These are phyloP conservation scores for Triticum turgidum DNA, from an alignment of 176 grass and related monocot genomes.

Conservation along the genomic window DNA sequence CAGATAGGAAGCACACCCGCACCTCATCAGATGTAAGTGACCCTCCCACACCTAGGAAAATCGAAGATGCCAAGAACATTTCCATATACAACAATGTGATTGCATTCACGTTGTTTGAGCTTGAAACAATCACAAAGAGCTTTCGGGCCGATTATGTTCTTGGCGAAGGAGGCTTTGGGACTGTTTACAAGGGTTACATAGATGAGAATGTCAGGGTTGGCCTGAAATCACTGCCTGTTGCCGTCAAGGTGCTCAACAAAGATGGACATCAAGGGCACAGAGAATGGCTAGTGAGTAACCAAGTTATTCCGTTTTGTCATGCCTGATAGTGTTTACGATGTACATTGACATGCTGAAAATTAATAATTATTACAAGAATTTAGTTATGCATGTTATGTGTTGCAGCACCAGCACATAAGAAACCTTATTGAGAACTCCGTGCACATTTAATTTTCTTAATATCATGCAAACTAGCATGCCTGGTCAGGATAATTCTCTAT, in stretches of 20 bases:
- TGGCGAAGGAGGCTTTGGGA: constrained; percentile 98
- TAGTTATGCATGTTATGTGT: neutral
- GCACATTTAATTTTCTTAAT: constrained; percentile 14
- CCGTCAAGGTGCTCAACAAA: constrained; percentile 98
- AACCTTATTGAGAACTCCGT: neutral
- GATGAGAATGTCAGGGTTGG: constrained; percentile 99
- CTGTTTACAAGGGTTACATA: constrained; percentile 99
- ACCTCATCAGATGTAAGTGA: constrained; percentile 79
- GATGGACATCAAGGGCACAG: constrained; percentile 97
- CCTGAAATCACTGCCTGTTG: constrained; percentile 90
- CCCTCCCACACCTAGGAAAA: constrained; percentile 67
- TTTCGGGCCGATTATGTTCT: constrained; percentile 95
- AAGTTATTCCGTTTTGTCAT: constrained; percentile 32
- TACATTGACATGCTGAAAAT: constrained; percentile 5
- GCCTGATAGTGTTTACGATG: neutral
- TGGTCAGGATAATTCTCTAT: neutral
- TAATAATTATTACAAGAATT: neutral
- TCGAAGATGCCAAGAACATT: constrained; percentile 92
- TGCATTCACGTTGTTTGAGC: constrained; percentile 91
- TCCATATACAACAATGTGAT: constrained; percentile 97
- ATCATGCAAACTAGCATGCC: neutral
- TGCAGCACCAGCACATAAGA: neutral
- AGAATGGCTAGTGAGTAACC: constrained; percentile 96
- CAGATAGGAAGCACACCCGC: constrained; percentile 59
- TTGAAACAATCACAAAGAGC: constrained; percentile 97